Evolutionary conservation across 768 basidiomycete species (phyloP).

Genomic region (Kwoniella bestiolae): DNA sequence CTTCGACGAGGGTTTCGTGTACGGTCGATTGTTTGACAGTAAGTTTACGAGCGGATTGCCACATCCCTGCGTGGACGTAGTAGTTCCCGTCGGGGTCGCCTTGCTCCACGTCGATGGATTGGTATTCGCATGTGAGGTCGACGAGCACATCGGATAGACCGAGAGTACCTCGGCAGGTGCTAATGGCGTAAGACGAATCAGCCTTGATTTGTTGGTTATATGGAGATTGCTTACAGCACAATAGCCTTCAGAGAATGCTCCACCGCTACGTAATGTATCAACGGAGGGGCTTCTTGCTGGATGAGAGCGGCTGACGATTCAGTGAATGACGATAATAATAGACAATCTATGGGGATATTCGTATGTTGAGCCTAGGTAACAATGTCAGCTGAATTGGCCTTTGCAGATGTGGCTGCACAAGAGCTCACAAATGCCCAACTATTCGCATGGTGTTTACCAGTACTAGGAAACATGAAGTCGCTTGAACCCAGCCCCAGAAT

Average conservation of each 20-base stretch:
- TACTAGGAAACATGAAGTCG: slow-evolving; percentile 57
- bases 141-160: slow-evolving; percentile 59
- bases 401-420: not conserved
- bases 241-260: slow-evolving; percentile 55
- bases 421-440: slow-evolving; percentile 49
- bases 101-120: slow-evolving; percentile 45
- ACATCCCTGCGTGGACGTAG: slow-evolving; percentile 57
- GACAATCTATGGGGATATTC: slow-evolving; percentile 55
- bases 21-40: slow-evolving; percentile 51
- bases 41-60: slow-evolving; percentile 49
- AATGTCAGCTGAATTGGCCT: not conserved
- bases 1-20: slow-evolving; percentile 54
- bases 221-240: slow-evolving; percentile 55
- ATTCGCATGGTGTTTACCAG: slow-evolving; percentile 52
- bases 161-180: slow-evolving; percentile 56
- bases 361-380: slow-evolving; percentile 54
- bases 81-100: slow-evolving; percentile 51
- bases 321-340: slow-evolving; percentile 57
- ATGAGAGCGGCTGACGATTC: slow-evolving; percentile 45
- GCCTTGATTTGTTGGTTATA: not conserved
- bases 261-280: slow-evolving; percentile 57
- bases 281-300: slow-evolving; percentile 45
- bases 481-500: slow-evolving; percentile 54
- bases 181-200: slow-evolving; percentile 16
- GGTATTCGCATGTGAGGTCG: slow-evolving; percentile 58